Percentiles rank a stretch among this genome's conserved stretches.
Conservation (phyloP, 2,329 filamentous ascomycete species). For the Purpureocillium takamizusanense region DNA sequence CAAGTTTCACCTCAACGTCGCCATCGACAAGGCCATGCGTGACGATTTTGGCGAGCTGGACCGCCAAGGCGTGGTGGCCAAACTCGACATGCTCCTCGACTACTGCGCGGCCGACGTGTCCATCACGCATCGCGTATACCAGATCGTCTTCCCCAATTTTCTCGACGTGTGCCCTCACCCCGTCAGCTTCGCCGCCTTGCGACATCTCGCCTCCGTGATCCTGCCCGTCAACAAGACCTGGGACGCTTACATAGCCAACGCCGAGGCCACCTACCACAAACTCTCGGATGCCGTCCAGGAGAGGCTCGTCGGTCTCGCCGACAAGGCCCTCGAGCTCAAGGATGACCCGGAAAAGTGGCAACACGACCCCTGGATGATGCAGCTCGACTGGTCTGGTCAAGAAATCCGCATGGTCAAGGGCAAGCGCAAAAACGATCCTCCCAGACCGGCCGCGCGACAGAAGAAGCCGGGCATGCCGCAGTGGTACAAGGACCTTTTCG, state of each 20-base stretch:
- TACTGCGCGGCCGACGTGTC: constrained; percentile 94
- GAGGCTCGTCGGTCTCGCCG: constrained; percentile 62
- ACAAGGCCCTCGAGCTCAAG: constrained; percentile 70
- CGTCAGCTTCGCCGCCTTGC: constrained; percentile 88
- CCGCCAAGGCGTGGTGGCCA: constrained; percentile 57
- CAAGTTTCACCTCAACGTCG: constrained; percentile 87
- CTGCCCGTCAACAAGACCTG: constrained; percentile 82
- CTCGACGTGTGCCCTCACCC: constrained; percentile 87
- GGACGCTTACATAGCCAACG: constrained; percentile 74
- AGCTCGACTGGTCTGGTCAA: constrained; percentile 93
- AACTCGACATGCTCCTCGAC: constrained; percentile 74
- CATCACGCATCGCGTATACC: constrained; percentile 89
- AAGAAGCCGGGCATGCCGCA: constrained; percentile 91
- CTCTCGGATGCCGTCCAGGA: constrained; percentile 71
- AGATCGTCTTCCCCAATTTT: constrained; percentile 86
- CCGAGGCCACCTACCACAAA: constrained; percentile 74
- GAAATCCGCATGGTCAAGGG: constrained; percentile 86
- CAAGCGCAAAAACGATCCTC: constrained; percentile 76
- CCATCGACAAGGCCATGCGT: constrained; percentile 80
- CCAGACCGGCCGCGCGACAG: constrained; percentile 69
- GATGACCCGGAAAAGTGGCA: constrained; percentile 58
- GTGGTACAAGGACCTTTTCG: constrained; percentile 91
- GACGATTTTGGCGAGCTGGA: constrained; percentile 82
- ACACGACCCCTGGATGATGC: constrained; percentile 81
- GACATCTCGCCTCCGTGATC: constrained; percentile 90